A percentile compares a stretch with the other conserved stretches of the same genome.
Conservation (phyloP, 768 basidiomycete genomes). For the Mycena chlorophos region DNA sequence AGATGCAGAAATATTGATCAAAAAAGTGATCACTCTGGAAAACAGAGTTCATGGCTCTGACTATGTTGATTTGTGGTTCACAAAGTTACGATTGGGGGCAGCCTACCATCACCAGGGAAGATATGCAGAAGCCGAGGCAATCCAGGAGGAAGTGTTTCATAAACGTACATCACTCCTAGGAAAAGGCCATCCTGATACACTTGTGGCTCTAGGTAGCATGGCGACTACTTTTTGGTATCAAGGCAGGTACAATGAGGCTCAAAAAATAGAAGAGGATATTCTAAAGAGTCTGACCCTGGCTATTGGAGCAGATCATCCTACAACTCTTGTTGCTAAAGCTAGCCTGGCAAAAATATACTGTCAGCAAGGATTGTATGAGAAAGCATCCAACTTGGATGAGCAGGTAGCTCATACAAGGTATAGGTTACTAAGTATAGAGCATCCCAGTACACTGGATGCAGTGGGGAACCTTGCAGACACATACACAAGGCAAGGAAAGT, state of each 20-base stretch:
- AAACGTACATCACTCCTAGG: background rate
- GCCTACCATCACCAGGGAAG: background rate
- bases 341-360: background rate
- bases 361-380: background rate
- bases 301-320: background rate
- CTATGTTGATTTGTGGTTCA: background rate
- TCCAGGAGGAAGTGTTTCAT: background rate
- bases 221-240: background rate
- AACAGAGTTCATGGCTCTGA: background rate
- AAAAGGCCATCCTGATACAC: background rate
- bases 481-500: background rate
- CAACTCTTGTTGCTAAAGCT: background rate
- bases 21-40: background rate
- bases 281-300: background rate
- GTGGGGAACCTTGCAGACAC: slow-evolving; percentile 8
- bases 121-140: background rate
- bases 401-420: background rate
- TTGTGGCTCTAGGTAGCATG: background rate
- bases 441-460: background rate
- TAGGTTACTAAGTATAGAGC: background rate
- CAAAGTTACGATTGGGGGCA: background rate
- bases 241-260: background rate
- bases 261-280: slow-evolving; percentile 1
- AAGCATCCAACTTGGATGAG: slow-evolving; percentile 3
- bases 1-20: background rate